Evolutionary conservation across 2,329 filamentous ascomycete genomes (phyloP).

Genomic region (Helminthosporium solani): DNA sequence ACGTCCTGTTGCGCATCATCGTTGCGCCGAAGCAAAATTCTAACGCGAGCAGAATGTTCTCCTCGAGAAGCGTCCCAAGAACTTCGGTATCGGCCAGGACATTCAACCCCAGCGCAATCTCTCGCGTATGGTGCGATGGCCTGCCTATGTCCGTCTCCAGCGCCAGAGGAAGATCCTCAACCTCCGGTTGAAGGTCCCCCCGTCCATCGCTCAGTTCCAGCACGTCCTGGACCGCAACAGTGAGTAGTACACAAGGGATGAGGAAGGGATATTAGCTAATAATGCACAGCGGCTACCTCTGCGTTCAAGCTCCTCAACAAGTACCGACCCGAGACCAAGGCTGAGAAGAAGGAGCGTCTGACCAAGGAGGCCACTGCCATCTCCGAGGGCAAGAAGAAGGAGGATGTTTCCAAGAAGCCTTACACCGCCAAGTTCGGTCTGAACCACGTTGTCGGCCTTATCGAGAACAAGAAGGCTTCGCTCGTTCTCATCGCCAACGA

Average conservation of each 20-base stretch:
- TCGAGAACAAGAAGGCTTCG: constrained; percentile 94
- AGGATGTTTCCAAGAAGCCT: constrained; percentile 97
- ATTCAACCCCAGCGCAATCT: constrained; percentile 74
- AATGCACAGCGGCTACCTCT: constrained; percentile 71
- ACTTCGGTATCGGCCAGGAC: constrained; percentile 99
- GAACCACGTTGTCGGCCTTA: constrained; percentile 76
- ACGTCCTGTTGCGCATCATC: too few relatives aligned
- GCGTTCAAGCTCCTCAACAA: constrained; percentile 99
- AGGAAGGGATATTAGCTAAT: constrained; percentile 72
- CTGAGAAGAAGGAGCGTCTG: constrained; percentile 99
- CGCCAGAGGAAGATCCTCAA: constrained; percentile 94
- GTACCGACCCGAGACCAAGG: constrained; percentile 99
- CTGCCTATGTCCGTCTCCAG: constrained; percentile 90
- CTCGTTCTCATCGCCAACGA: constrained; percentile 99
- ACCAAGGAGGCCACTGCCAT: constrained; percentile 97
- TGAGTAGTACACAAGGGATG: constrained; percentile 20
- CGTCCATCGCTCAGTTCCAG: constrained; percentile 96
- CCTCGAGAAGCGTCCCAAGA: constrained; percentile 94
- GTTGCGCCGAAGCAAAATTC: constrained; percentile 12
- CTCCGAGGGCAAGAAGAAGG: constrained; percentile 99
- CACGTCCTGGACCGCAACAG: constrained; percentile 67
- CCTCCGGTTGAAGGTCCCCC: constrained; percentile 97
- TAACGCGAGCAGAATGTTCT: constrained; percentile 78
- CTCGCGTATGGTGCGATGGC: constrained; percentile 90
- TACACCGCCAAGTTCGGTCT: constrained; percentile 99